Evolutionary conservation across 202 grass and related monocot species (phyloP).

Genomic region (Saccharum hybrid): DNA sequence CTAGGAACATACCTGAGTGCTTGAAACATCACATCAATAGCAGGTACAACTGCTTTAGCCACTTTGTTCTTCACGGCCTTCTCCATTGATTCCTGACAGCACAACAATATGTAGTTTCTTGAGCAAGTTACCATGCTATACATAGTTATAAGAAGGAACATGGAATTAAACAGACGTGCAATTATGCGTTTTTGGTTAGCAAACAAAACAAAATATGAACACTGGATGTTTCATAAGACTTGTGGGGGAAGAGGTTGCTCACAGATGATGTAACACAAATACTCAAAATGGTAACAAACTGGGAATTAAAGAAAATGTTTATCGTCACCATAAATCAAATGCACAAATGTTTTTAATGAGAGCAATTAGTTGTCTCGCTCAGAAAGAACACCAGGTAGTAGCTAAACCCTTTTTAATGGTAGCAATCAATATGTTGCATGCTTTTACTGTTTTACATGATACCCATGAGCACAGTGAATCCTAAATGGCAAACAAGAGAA

Average conservation of each 20-base stretch:
- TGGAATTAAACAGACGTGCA: not conserved
- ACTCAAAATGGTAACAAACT: not conserved
- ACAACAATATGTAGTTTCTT: constrained; percentile 24
- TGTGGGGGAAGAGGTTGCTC: not conserved
- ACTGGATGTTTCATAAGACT: not conserved
- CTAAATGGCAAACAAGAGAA: not conserved
- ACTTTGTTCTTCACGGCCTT: constrained; percentile 99
- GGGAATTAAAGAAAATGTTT: not conserved
- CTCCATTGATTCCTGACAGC: constrained; percentile 92
- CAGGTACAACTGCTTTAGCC: constrained; percentile 98
- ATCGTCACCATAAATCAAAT: constrained; percentile 20
- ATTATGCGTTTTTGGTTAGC: not conserved
- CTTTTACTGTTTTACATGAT: not conserved
- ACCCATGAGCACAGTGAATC: not conserved
- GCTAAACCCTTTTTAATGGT: not conserved
- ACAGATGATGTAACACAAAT: constrained; percentile 3
- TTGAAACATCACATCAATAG: constrained; percentile 99
- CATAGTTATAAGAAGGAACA: not conserved
- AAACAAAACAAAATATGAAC: constrained; percentile 7
- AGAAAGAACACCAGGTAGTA: not conserved
- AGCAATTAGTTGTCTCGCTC: not conserved
- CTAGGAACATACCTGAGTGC: constrained; percentile 73
- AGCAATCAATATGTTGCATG: not conserved
- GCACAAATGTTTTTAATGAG: not conserved
- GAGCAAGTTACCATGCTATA: constrained; percentile 27